Percentiles rank a stretch among this genome's conserved stretches.
Conservation (phyloP, 2,329 filamentous ascomycete species). For the Juglanconis oblonga region DNA sequence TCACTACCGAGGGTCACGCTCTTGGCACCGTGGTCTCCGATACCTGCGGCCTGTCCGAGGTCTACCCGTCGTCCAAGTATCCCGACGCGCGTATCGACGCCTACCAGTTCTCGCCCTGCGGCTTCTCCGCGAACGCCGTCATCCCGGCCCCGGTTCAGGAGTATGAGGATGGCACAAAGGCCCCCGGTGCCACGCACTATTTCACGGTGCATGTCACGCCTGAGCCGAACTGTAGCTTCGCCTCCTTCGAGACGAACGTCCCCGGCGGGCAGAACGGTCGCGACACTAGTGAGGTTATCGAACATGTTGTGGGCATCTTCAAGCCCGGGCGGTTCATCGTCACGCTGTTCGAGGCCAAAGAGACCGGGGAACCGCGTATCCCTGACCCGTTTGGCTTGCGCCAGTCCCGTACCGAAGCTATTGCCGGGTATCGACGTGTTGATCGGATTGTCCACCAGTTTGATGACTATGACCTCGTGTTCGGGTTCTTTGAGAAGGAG, state of each 20-base stretch:
- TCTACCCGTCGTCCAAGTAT: slow-evolving; percentile 84
- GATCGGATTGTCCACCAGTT: slow-evolving; percentile 97
- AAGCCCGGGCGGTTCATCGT: slow-evolving; percentile 97
- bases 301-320: slow-evolving; percentile 95
- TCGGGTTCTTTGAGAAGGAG: slow-evolving; percentile 91
- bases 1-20: slow-evolving; percentile 91
- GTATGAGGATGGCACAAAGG: slow-evolving; percentile 36
- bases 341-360: slow-evolving; percentile 91
- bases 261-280: slow-evolving; percentile 84
- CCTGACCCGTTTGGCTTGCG: slow-evolving; percentile 28
- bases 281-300: slow-evolving; percentile 84
- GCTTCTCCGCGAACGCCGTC: slow-evolving; percentile 95
- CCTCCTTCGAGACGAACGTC: slow-evolving; percentile 97
- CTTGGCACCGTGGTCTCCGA: slow-evolving; percentile 91
- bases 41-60: slow-evolving; percentile 79
- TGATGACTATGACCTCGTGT: slow-evolving; percentile 94
- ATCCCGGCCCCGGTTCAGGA: slow-evolving; percentile 69
- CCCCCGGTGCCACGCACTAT: slow-evolving; percentile 65
- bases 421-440: slow-evolving; percentile 82
- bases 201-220: slow-evolving; percentile 98
- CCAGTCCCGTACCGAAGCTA: slow-evolving; percentile 66
- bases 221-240: slow-evolving; percentile 94
- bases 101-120: slow-evolving; percentile 94
- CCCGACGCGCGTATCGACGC: slow-evolving; percentile 92
- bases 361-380: slow-evolving; percentile 39